phyloP scores from a whole-genome alignment of 768 basidiomycete species.

The Termitomyces sp. region DNA sequence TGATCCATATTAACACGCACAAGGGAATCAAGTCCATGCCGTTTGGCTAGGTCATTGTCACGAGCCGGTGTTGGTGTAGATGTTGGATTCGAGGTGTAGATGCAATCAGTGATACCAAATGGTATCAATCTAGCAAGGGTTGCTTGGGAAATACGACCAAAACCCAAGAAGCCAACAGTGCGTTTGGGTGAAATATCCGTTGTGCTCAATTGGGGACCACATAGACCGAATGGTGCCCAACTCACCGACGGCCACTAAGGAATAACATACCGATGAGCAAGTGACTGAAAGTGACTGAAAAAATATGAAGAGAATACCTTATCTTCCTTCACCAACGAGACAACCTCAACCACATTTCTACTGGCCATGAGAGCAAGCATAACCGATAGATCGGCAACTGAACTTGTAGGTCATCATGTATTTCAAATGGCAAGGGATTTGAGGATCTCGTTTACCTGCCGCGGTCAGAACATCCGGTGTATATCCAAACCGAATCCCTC shows the following conservation, averaged over 20 bases:
- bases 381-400: conserved; percentile 85
- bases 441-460: conserved; percentile 49
- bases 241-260: conserved; percentile 70
- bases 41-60: conserved; percentile 26
- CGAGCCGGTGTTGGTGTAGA: conserved; percentile 43
- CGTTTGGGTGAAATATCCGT: conserved; percentile 43
- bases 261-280: neutral
- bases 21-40: conserved; percentile 35
- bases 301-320: conserved; percentile 32
- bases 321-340: conserved; percentile 62
- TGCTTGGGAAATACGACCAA: conserved; percentile 90
- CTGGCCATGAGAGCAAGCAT: conserved; percentile 95
- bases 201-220: conserved; percentile 76
- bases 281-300: neutral
- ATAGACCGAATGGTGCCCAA: conserved; percentile 83
- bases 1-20: conserved; percentile 56
- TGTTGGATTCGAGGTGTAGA: conserved; percentile 61
- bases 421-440: neutral
- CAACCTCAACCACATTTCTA: conserved; percentile 67
- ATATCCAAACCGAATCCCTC: conserved; percentile 74
- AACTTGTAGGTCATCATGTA: neutral
- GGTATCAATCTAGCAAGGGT: conserved; percentile 74
- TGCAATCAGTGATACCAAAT: conserved; percentile 72
- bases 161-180: conserved; percentile 89
- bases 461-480: conserved; percentile 94